Evolutionary conservation across 2,329 filamentous ascomycete genomes (phyloP), one percentile per base, ranked within the genome.

Genomic region (Diaporthe batatas): DNA sequence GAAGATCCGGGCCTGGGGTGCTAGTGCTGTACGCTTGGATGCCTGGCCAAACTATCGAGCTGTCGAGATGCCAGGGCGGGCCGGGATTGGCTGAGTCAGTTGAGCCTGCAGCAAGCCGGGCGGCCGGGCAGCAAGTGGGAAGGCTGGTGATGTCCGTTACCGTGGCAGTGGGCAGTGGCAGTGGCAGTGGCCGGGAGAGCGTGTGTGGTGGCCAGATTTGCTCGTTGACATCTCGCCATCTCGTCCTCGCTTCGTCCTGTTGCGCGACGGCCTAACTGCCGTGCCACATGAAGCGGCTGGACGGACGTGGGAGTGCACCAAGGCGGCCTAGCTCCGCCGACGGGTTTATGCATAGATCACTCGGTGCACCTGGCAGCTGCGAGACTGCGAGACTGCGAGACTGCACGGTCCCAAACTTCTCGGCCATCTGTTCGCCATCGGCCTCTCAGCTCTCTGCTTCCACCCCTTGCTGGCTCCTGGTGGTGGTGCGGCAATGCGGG

Each of bases 261-360:
- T 53, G 44, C 36, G 62, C 62, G 32, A 21, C 42, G 36, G 44
- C 53, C 44, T 42, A 57, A 54, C 55, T 70, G 68, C 68, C 55
- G 68, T 70, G 55, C 32, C 42, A 70, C 68, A 51, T 51, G 55
- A 70, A 42, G 68, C 68, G 68, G 68, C 57, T 51, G 55, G 68
- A 11, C 49, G 39, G 54, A 21, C 34, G 44, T 49, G 55, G 55
- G 57, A 62, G 32, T 39, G 47, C 18, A 70, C 68, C 10, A 59
- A 62, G 42, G 14, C 36, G 55, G 68, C 68, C 55, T 70, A 70
- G 55, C 47, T 42, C 25, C 29, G 16, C 58, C 36, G 32, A 25
- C 25, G 53, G 68, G 42, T 49, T 70, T 25, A 51, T 53, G 68
- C 68, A 59, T 59, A 51, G 57, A 25, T 47, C 68, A 36, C 49